Base-by-base conservation (phyloP, 495 filamentous ascomycete genomes). In the Tuber brumale region DNA sequence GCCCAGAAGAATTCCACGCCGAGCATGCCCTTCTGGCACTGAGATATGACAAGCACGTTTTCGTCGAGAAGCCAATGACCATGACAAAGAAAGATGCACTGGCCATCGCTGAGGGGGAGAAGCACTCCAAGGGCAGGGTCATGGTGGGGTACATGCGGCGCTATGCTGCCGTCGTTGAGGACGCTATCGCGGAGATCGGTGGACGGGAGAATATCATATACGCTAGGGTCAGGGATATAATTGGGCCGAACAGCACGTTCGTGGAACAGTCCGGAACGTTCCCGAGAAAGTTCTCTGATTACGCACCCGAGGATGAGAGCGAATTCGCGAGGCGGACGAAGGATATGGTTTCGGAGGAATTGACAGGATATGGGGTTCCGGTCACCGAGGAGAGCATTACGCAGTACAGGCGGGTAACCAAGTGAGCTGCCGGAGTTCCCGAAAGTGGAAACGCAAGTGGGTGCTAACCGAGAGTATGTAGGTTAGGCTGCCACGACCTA, bases 81-180 rank as follows among this genome's bases (percentile, higher is more conserved):
- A 79, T 88, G 71, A 85, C 82, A 74, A 78, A 85, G 66, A 82
- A 79, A 3, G 84, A 83, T 69, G 84, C 86, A 1, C 79, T 85
- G 16, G 77, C 80, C 21, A 86, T 89, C 71, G 88, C 87, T 0
- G 85, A 87, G 74, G 76, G 81, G 51, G 76, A 77, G 27, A 66
- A 66, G 57, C 27, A 35, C 3, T 79, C 76, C 71, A 82, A 75
- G 75, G 79, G 37, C 80, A 85, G 81, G 35, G 84, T 90, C 43
- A 88, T 91, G 72, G 86, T 91, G 27, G 87, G 88, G 0, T 88
- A 86, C 70, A 88, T 87, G 77, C 84, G 88, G 27, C 85, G 89
- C 69, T 88, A 89, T 76, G 88, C 89, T 4, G 84, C 88, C 0
- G 84, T 84, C 42, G 88, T 87, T 77, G 81, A 83, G 9, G 84